Evolutionary conservation across 805 yeast genomes (phyloP).

Genomic region (Saturnispora silvae): DNA sequence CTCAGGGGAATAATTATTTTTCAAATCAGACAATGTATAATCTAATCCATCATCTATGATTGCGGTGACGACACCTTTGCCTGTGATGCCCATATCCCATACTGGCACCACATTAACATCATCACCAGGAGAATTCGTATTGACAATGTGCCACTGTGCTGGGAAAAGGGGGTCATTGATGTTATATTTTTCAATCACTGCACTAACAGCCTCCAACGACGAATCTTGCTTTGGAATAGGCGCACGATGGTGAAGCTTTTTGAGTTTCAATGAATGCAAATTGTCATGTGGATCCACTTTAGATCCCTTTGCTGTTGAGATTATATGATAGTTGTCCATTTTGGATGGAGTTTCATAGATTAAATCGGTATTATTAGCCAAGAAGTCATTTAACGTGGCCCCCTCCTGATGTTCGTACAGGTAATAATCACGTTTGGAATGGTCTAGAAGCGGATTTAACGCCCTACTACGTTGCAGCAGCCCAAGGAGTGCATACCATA

Average conservation of each 20-base stretch:
- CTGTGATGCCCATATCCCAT: constrained; percentile 77
- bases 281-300: constrained; percentile 17
- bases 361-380: constrained; percentile 21
- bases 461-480: not conserved
- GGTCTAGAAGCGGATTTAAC: constrained; percentile 34
- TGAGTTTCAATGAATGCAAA: constrained; percentile 49
- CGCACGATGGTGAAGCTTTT: constrained; percentile 41
- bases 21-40: constrained; percentile 63
- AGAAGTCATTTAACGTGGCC: not conserved
- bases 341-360: constrained; percentile 54
- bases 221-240: constrained; percentile 49
- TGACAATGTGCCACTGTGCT: constrained; percentile 88
- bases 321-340: constrained; percentile 52
- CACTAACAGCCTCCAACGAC: constrained; percentile 34
- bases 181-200: constrained; percentile 40
- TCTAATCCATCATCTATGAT: constrained; percentile 93
- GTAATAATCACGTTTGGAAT: constrained; percentile 43
- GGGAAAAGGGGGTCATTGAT: constrained; percentile 79
- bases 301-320: constrained; percentile 35
- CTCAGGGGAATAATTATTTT: constrained; percentile 52
- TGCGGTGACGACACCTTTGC: constrained; percentile 74
- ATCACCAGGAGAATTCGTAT: constrained; percentile 60
- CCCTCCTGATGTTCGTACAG: constrained; percentile 36
- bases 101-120: constrained; percentile 81
- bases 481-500: constrained; percentile 1